These are phyloP conservation scores for Saraca asoca DNA, from an alignment of 331 rosid genomes.

Conservation along the genomic window DNA sequence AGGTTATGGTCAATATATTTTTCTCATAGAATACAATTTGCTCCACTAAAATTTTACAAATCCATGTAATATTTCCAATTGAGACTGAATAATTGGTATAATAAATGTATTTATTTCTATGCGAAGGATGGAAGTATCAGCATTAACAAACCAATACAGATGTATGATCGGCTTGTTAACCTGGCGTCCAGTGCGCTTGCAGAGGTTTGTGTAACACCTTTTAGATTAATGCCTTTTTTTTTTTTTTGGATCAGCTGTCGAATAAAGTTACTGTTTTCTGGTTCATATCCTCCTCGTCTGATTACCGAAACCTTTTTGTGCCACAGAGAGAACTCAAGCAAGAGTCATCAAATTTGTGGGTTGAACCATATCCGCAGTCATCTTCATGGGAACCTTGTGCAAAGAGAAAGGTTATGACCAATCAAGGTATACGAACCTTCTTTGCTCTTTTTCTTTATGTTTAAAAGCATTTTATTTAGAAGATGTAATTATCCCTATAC, in stretches of 20 bases:
- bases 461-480: not conserved
- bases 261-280: not conserved
- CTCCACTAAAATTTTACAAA: not conserved
- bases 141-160: constrained; percentile 47
- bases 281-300: constrained; percentile 17
- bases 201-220: constrained; percentile 59
- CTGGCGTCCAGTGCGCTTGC: constrained; percentile 70
- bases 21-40: not conserved
- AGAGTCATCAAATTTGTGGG: constrained; percentile 67
- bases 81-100: constrained; percentile 3
- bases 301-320: constrained; percentile 28
- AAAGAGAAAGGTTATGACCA: constrained; percentile 47
- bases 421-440: constrained; percentile 47
- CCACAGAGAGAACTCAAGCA: constrained; percentile 68
- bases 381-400: constrained; percentile 86
- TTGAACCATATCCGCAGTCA: constrained; percentile 57
- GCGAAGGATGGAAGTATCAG: constrained; percentile 42
- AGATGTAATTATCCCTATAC: constrained; percentile 1
- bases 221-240: constrained; percentile 14
- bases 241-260: constrained; percentile 21
- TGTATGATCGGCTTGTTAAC: constrained; percentile 77
- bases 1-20: not conserved
- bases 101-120: constrained; percentile 27
- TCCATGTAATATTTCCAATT: not conserved
- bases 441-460: not conserved